Base-by-base conservation (phyloP, 306 rosid genomes). In the Boehmeria nivea region DNA sequence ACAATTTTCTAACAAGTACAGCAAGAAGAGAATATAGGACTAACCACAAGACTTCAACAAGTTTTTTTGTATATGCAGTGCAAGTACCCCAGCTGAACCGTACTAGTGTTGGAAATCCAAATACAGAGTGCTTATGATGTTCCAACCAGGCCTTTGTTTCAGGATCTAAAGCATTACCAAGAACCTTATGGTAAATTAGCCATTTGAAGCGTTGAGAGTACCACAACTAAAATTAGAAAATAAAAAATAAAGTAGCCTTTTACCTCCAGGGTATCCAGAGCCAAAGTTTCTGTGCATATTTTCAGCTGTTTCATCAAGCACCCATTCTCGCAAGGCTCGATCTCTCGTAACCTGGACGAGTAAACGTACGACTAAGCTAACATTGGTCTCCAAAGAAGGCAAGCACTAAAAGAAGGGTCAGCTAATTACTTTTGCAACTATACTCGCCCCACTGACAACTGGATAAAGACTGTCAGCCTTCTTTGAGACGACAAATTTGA, bases 71-170 rank as follows among this genome's bases (percentile, higher is more conserved):
- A 64, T 79, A 86, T 13, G 91, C 50, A 70, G 62, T 83, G 81
- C 98, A 90, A 53, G 98, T 90, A 40, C 85, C 95, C 98, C 98
- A 90, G 72, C 98, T 90, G 75, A 90, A 86, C 38, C 98, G 87
- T 22, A 86, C 98, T 76, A 90, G 61, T 36, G 91, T n/a, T 23
- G 98, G 98, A 65, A 86, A 90, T 51, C 95, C 98, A 74, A 90
- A 90, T 63, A 90, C 67, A 12, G 74, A 49, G 65, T 90, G 94
- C 43, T 78, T 86, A 77, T 90, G 95, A 45, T 76, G 49, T 67
- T 74, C 72, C 60, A 90, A 78, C 98, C 98, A 90, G 52, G 79
- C 76, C 82, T 84, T 90, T 47, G 98, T 86, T 49, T 51, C 61
- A 0, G 98, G 98, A 77, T 90, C 95, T 85, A 49, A 61, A 73